Evolutionary conservation across 2,329 filamentous ascomycete genomes (phyloP), one percentile per base, ranked within the genome.

Genomic region (Aspergillus sp.): DNA sequence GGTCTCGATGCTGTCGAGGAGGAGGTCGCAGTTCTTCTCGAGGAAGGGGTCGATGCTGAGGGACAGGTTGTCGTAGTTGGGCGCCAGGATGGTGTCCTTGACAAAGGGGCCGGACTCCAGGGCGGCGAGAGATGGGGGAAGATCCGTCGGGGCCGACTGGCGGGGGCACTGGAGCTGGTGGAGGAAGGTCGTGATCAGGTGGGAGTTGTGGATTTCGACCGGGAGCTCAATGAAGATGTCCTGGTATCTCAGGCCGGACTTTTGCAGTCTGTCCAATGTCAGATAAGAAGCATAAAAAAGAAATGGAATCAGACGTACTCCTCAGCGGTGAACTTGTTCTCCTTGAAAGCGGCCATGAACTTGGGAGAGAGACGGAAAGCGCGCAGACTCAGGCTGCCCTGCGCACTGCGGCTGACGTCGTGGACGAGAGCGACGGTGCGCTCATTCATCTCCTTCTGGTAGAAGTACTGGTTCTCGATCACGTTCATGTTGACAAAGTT

Each of bases 401-500:
- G 92, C 9, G 91, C 90, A 73, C 91, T 96, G 73, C 92, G 85
- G 83, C 90, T 95, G 63, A 95, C 89, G 70, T 99, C 94, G 76
- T 97, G 92, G 35, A 99, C 90, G 51, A 99, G 81, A 45, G 90
- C 90, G 42, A 96, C 85, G 6, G 89, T 91, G 73, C 83, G 82
- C 75, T 94, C 90, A 72, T 96, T 95, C 65, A 83, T 70, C 65
- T 95, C 90, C 74, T 90, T 94, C 80, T 99, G 94, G 80, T 96
- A 97, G 79, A 92, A 89, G 77, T 86, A 91, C 76, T 96, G 92
- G 80, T 97, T 99, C 82, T 99, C 94, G 74, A 99, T 89, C 70
- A 96, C 92, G 79, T 88, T 89, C 70, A 88, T 75, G 80, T 92
- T 96, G 80, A 97, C 82, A 65, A 97, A 97, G 81, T 96, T 97